Percentiles rank a stretch among this genome's conserved stretches.
These are phyloP conservation scores for Phytophthora citrophthora DNA, from an alignment of 352 stramenopile species.

Conservation along the genomic window DNA sequence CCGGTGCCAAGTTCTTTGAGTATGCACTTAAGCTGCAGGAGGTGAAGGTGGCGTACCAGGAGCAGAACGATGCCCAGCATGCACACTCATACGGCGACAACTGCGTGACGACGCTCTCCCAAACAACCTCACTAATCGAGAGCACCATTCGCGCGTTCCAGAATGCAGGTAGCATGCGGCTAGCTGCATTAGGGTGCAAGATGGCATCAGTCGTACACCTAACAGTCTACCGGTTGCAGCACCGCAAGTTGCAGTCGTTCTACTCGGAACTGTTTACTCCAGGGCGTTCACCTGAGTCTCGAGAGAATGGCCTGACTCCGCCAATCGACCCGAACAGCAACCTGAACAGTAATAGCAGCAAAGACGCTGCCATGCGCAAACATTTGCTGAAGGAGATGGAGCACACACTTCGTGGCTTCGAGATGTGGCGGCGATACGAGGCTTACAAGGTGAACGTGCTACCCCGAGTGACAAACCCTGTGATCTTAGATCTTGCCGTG, in stretches of 20 bases:
- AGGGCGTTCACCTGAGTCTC: constrained; percentile 74
- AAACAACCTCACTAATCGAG: constrained; percentile 84
- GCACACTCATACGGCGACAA: constrained; percentile 69
- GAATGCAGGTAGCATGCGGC: constrained; percentile 55
- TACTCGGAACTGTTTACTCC: constrained; percentile 86
- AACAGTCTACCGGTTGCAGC: constrained; percentile 83
- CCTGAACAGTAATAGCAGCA: constrained; percentile 56
- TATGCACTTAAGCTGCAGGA: constrained; percentile 81
- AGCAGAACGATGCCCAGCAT: constrained; percentile 66
- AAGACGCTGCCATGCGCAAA: constrained; percentile 69
- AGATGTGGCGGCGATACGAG: constrained; percentile 90
- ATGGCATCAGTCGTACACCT: constrained; percentile 80
- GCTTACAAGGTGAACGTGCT: constrained; percentile 70
- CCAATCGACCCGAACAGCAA: constrained; percentile 58
- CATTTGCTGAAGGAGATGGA: constrained; percentile 88
- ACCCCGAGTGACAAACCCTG: constrained; percentile 76
- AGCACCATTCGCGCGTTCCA: constrained; percentile 78
- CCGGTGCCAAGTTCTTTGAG: constrained; percentile 86
- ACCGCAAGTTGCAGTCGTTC: constrained; percentile 77
- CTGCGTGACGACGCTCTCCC: constrained; percentile 69
- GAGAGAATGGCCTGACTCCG: constrained; percentile 73
- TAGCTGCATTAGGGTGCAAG: constrained; percentile 87
- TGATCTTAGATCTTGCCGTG: constrained; percentile 64
- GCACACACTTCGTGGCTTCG: constrained; percentile 82
- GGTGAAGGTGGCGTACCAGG: constrained; percentile 81